Conservation (phyloP, 495 filamentous ascomycete genomes). For the Paragyromitra xinjiangensis region DNA sequence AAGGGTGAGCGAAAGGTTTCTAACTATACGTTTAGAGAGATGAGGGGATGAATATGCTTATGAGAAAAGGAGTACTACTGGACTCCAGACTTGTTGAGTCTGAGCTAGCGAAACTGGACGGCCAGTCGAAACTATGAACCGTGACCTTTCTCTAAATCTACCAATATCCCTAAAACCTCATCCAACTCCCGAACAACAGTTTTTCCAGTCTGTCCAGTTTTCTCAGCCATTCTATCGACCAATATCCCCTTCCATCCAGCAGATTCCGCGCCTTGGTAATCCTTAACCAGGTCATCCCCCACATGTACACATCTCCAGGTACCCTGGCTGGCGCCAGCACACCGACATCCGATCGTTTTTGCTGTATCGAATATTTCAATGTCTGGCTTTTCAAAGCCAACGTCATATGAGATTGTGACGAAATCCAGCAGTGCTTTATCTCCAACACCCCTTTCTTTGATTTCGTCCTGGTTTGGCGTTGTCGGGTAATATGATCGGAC, state of each 20-base stretch:
- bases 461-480: not conserved
- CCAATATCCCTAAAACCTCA: conserved; percentile 14
- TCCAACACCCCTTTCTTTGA: conserved; percentile 3
- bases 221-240: conserved; percentile 58
- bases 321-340: not conserved
- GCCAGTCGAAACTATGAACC: not conserved
- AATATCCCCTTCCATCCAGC: conserved; percentile 73
- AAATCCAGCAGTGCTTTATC: conserved; percentile 64
- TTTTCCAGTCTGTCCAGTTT: not conserved
- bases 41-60: too few relatives aligned
- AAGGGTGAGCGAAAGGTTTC: too few relatives aligned
- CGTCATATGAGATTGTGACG: conserved; percentile 76
- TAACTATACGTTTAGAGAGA: too few relatives aligned
- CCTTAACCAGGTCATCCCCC: conserved; percentile 73
- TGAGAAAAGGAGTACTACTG: not conserved
- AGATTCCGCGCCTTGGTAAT: conserved; percentile 67
- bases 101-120: not conserved
- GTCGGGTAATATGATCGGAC: conserved; percentile 60
- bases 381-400: conserved; percentile 74
- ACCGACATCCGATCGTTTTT: conserved; percentile 58
- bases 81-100: not conserved
- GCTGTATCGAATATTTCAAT: conserved; percentile 71
- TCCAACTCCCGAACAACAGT: conserved; percentile 22
- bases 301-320: conserved; percentile 69
- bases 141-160: conserved; percentile 21